Base-by-base conservation (phyloP, 1,139 yeast species). In the Lodderomyces margitis region DNA sequence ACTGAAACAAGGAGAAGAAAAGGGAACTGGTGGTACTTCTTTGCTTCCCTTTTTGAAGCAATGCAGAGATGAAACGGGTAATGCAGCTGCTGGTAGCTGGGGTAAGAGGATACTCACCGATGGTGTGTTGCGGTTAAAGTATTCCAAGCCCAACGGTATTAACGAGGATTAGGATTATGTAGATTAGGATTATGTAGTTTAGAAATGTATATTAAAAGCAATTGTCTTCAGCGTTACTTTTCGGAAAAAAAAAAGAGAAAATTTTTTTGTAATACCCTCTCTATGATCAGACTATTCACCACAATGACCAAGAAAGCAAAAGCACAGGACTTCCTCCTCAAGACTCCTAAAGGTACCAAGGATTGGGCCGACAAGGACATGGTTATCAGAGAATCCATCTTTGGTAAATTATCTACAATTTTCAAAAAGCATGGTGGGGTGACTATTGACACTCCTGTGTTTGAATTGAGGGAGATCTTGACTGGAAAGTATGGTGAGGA, bases 361-460 rank as follows among this genome's bases (percentile, higher is more conserved):
- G 98, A 92, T 64, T 92, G 98, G 98, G 86, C 96, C 51, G 98
- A 92, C 55, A 86, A 86, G 62, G 98, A 92, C 62, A 92, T 92
- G 98, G 84, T 88, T 36, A 79, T 92, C 54, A 81, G 98, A 62
- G 92, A 87, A 55, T 94, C 87, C 35, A 79, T 92, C 48, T 92
- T 92, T 60, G 70, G 73, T 41, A 78, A 88, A 12, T 68, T 92
- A 50, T 79, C 91, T 28, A 59, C 70, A 2, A 67, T 91, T 43
- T 92, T 92, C 75, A 86, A 89, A 67, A 84, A 89, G 56, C 98
- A 92, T 63, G 98, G 98, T 49, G 98, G 95, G 64, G 96, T 89
- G 30, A 91, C 98, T 38, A 88, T 92, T 51, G 98, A 92, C 61
- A 92, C 98, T 1, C 98, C 98, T 9, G 98, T 92, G 5, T 92